Percentiles rank a stretch among this genome's conserved stretches.
Conservation (phyloP, 2,329 filamentous ascomycete species). For the Cordyceps sp. region DNA sequence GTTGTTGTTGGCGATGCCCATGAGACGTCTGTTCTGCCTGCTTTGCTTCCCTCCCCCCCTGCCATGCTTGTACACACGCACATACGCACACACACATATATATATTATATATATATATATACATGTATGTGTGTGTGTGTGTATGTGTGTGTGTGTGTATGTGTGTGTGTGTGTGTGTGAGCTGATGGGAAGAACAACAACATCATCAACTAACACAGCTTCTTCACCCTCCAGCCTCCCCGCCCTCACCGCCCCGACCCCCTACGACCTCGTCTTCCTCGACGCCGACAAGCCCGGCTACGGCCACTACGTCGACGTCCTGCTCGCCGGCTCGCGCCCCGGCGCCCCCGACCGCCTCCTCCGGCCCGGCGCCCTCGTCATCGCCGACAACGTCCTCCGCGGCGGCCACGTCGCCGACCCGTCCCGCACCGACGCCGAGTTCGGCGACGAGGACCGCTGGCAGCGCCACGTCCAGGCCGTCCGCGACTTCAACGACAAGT, state of each 20-base stretch:
- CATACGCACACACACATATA: no score
- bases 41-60: neutral
- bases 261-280: conserved; percentile 37
- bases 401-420: conserved; percentile 27
- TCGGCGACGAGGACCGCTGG: conserved; percentile 2
- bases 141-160: no score
- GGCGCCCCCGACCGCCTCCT: conserved; percentile 23
- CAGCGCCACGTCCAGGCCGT: conserved; percentile 11
- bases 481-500: conserved; percentile 17
- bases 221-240: conserved; percentile 9
- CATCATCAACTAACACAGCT: neutral
- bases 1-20: conserved; percentile 28
- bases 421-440: conserved; percentile 1
- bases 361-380: conserved; percentile 29
- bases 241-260: conserved; percentile 13
- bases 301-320: conserved; percentile 25
- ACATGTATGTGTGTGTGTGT: no score
- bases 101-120: no score
- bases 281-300: conserved; percentile 38
- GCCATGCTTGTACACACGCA: no score
- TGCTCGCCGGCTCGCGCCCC: conserved; percentile 25
- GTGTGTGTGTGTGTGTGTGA: neutral
- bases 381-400: conserved; percentile 37
- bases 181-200: no score
- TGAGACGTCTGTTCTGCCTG: conserved; percentile 17